Evolutionary conservation across 176 grass and related monocot species (phyloP).

Genomic region (Raddia guianensis): DNA sequence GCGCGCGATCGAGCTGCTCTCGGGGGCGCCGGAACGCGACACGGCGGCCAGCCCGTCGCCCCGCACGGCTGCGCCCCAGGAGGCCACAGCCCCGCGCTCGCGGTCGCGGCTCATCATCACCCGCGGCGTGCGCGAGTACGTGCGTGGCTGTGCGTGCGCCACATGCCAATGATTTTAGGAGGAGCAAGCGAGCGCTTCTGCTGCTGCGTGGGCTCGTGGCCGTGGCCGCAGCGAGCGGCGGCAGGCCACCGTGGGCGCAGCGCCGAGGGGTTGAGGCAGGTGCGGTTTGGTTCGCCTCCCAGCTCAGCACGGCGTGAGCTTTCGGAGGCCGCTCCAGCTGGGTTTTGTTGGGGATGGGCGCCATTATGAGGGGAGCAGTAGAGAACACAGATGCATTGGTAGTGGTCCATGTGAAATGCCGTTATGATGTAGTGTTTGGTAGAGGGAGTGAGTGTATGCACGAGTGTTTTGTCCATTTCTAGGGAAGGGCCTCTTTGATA

Average conservation of each 20-base stretch:
- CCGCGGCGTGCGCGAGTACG: neutral
- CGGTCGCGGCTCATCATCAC: neutral
- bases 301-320: conserved; percentile 8
- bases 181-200: neutral
- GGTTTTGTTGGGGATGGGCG: neutral
- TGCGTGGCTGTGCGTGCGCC: too few relatives aligned
- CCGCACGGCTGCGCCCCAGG: neutral
- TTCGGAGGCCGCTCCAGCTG: neutral
- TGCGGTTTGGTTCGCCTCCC: neutral
- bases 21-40: neutral
- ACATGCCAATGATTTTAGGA: conserved; percentile 6
- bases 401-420: neutral
- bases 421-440: neutral
- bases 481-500: too few relatives aligned
- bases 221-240: neutral
- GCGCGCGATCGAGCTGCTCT: too few relatives aligned
- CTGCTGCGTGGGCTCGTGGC: neutral
- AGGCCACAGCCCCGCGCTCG: neutral
- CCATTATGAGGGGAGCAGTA: neutral
- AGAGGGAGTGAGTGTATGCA: too few relatives aligned
- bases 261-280: neutral
- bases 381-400: neutral
- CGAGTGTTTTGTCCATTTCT: neutral
- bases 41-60: conserved; percentile 6
- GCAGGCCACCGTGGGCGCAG: neutral